Percentiles rank a stretch among this genome's conserved stretches.
Evolutionary conservation across 768 basidiomycete species (phyloP).

Genomic region (Serendipita sp.): DNA sequence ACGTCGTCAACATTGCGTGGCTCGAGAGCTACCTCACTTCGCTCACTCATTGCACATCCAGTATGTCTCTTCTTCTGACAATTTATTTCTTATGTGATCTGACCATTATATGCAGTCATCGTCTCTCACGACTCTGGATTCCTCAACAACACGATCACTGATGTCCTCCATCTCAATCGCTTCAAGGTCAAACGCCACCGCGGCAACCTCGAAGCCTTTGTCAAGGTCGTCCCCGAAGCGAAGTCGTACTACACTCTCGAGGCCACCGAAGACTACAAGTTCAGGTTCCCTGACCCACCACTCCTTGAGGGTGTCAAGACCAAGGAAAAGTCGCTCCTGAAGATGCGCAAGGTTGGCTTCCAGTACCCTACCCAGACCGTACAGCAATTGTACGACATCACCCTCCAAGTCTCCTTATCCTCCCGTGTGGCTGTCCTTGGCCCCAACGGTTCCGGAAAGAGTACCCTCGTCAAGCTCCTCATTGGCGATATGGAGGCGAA

Average conservation of each 20-base stretch:
- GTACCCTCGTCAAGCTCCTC: slow-evolving; percentile 90
- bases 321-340: slow-evolving; percentile 91
- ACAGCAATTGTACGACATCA: slow-evolving; percentile 88
- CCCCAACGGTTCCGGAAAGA: slow-evolving; percentile 98
- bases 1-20: slow-evolving; percentile 96
- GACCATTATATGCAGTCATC: slow-evolving; percentile 42
- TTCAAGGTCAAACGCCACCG: slow-evolving; percentile 94
- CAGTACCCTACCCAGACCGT: slow-evolving; percentile 77
- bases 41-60: slow-evolving; percentile 84
- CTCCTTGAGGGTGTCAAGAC: slow-evolving; percentile 99
- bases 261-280: slow-evolving; percentile 92
- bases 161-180: slow-evolving; percentile 93
- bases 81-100: slow-evolving; percentile 4
- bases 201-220: slow-evolving; percentile 90
- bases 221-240: slow-evolving; percentile 88
- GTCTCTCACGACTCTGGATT: slow-evolving; percentile 96
- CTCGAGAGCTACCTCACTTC: slow-evolving; percentile 82
- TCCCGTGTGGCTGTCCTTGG: slow-evolving; percentile 98
- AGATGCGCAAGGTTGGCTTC: slow-evolving; percentile 97
- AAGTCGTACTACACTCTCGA: slow-evolving; percentile 96
- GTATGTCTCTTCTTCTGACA: slow-evolving; percentile 27
- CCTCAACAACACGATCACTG: slow-evolving; percentile 97
- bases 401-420: slow-evolving; percentile 91
- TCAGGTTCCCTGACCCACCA: slow-evolving; percentile 94
- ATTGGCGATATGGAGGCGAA: slow-evolving; percentile 95